A percentile compares a stretch with the other conserved stretches of the same genome.
These are phyloP conservation scores for Claviceps cyperi DNA, from an alignment of 2,329 filamentous ascomycete species.

Conservation along the genomic window DNA sequence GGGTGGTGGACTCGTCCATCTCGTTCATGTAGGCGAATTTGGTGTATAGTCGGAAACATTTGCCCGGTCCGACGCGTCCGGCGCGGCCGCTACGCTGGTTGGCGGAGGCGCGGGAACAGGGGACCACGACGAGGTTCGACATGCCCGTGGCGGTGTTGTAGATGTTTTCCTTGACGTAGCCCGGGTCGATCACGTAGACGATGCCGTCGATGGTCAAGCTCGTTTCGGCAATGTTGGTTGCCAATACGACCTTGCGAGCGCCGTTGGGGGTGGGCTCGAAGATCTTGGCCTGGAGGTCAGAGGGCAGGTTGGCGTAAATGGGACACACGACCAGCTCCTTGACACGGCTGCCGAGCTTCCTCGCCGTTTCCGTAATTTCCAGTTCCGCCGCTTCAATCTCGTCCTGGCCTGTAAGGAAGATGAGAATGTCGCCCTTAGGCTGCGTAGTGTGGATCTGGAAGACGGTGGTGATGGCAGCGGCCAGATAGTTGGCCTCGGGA, in stretches of 20 bases:
- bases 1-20: slow-evolving; percentile 79
- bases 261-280: slow-evolving; percentile 83
- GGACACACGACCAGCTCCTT: slow-evolving; percentile 82
- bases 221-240: slow-evolving; percentile 95
- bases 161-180: slow-evolving; percentile 88
- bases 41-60: slow-evolving; percentile 87
- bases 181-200: slow-evolving; percentile 88
- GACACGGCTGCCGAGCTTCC: slow-evolving; percentile 72
- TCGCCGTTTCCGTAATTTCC: slow-evolving; percentile 70
- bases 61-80: slow-evolving; percentile 80
- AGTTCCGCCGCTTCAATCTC: slow-evolving; percentile 84
- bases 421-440: slow-evolving; percentile 73
- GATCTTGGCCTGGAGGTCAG: slow-evolving; percentile 81
- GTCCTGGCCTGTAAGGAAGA: slow-evolving; percentile 91
- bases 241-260: slow-evolving; percentile 79
- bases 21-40: slow-evolving; percentile 92
- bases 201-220: slow-evolving; percentile 93
- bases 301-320: slow-evolving; percentile 86
- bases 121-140: slow-evolving; percentile 80
- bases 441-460: slow-evolving; percentile 92
- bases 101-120: slow-evolving; percentile 80
- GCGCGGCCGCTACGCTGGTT: slow-evolving; percentile 89
- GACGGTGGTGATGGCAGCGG: slow-evolving; percentile 79
- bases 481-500: slow-evolving; percentile 87
- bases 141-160: slow-evolving; percentile 88